Conservation (phyloP, 225 moss, liverwort and hornwort species). For the Climacium dendroides region DNA sequence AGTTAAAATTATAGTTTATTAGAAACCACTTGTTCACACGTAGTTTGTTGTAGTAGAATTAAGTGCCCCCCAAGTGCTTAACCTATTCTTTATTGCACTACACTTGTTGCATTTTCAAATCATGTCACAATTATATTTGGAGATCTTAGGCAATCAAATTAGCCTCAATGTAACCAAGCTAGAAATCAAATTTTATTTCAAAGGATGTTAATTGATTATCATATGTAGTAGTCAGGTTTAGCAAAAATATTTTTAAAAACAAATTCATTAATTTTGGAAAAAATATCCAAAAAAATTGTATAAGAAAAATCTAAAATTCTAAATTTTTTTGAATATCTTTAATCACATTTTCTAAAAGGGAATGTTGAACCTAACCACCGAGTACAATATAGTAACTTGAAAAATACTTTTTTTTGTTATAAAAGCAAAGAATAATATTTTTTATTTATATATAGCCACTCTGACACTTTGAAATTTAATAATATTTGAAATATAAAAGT, state of each 20-base stretch:
- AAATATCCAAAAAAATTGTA: too few species aligned
- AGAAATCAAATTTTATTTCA: not conserved
- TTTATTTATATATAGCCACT: too few species aligned
- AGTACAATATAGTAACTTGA: not conserved
- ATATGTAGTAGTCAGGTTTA: fast-evolving
- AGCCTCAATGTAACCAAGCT: fast-evolving
- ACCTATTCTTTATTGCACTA: not conserved
- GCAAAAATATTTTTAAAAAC: not conserved
- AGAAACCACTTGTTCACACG: too few species aligned
- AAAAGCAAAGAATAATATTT: not conserved
- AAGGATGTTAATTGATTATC: fast-evolving
- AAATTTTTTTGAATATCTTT: not conserved
- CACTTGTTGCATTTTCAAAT: not conserved
- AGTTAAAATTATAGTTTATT: too few species aligned
- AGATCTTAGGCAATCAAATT: not conserved
- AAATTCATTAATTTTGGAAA: too few species aligned
- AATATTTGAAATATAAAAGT: not conserved
- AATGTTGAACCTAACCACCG: fast-evolving
- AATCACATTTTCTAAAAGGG: fast-evolving
- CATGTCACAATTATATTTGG: too few species aligned
- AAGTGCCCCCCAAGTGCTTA: too few species aligned
- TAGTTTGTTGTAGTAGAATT: too few species aligned
- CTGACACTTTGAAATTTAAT: not conserved
- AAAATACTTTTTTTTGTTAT: not conserved
- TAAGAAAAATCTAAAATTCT: not conserved